Evolutionary conservation across 148 eudicot species (phyloP), one percentile per base, ranked within the genome.

Genomic region (Tetragonia tetragonoides): DNA sequence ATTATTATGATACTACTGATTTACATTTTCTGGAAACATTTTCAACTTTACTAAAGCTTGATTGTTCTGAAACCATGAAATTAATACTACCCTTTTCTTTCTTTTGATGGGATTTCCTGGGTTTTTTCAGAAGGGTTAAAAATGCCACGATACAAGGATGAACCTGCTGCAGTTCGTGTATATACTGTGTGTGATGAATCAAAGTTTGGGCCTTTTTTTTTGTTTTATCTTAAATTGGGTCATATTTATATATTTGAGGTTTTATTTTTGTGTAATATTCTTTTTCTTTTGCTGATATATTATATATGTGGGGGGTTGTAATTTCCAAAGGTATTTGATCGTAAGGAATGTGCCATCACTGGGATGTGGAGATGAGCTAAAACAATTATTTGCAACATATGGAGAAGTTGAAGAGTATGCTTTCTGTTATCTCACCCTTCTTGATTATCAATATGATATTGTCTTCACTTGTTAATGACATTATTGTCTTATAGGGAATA

Each of bases 161-260:
- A 90, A 67, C 78, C 86, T 44, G 85, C 89, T 72, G 95, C 97
- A 5, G 86, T 90, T 83, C 95, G 97, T 46, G 95, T 92, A 0
- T 94, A 94, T 75, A 92, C 97, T 4, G 95, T 94, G 62, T 92
- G 95, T 75, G 98, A 94, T 82, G 98, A 94, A 90, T 94, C 98
- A 15, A 94, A 92, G 98, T 92, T n/a, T 56, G 78, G 74, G 2
- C 47, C 70, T 80, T 70, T 75, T 47, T 67, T 56, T 57, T 49
- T 40, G 60, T 61, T 41, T 54, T 18, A 17, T 66, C 60, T n/a
- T n/a, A n/a, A n/a, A 59, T 23, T 74, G 38, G 75, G 65, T 38
- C 59, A 20, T 28, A 18, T 37, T 20, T 14, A 24, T 41, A 3
- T 61, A 59, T 20, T 69, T 0, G 18, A 41, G 14, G 54, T 63